Evolutionary conservation across 1,284 basidiomycete genomes (phyloP), one percentile per base, ranked within the genome.

Genomic region (Taiwanofungus camphoratus): DNA sequence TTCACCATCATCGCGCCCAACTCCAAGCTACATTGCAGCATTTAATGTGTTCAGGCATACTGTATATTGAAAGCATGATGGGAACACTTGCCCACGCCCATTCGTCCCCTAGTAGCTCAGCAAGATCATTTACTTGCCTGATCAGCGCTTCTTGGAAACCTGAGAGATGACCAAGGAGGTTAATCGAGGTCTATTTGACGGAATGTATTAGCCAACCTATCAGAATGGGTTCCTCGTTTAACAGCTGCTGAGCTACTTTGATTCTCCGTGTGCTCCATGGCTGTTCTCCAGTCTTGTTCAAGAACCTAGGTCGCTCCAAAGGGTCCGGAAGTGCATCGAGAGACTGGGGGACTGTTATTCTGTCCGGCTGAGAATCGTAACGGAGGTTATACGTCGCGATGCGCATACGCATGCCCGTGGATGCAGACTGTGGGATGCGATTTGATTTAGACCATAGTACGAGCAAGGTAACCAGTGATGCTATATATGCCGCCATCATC

Each of bases 111-210:
- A 86, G 66, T 1, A 85, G 65, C 33, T 70, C 65, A 3, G 66
- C 63, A 5, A 85, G 59, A 51, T 86, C 82, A n/a, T 63, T 56
- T 2, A 84, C 72, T 57, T 84, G 82, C 42, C 73, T 62, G 18
- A 75, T 59, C 9, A 82, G 62, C 1, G 74, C 79, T 55, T 84
- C 82, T 56, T 83, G 77, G 52, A 79, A 74, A 7, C 76, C 80
- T 69, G 61, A 56, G 33, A 5, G n/a, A 3, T 9, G 13, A 15
- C 11, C 8, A 29, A 29, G 26, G 26, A n/a, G 9, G 26, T 29
- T 29, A n/a, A 8, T 29, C 26, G 26, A 9, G n/a, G 26, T 9
- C n/a, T 8, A 29, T 29, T 29, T 8, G 26, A 29, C 26, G 26
- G 11, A n/a, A n/a, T n/a, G n/a, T n/a, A n/a, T n/a, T n/a, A n/a